Evolutionary conservation across 495 filamentous ascomycete genomes (phyloP).

Genomic region (Platismatia glauca): DNA sequence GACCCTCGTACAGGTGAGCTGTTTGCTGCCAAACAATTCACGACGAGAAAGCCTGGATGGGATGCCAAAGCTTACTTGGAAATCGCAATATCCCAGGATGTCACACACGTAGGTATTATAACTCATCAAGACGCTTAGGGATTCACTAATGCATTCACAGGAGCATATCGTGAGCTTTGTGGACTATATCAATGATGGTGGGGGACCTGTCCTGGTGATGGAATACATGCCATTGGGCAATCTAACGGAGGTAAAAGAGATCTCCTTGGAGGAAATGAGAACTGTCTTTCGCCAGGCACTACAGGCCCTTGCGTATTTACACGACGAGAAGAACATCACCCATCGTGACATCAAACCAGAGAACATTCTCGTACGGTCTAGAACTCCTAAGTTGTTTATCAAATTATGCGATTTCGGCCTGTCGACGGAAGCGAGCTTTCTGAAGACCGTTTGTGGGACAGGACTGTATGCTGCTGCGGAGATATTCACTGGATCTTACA

Average conservation of each 20-base stretch:
- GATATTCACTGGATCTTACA: neutral
- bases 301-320: constrained; percentile 3
- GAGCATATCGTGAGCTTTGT: constrained; percentile 7
- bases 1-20: neutral
- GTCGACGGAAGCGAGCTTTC: neutral
- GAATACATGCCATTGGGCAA: constrained; percentile 8
- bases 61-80: neutral
- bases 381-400: constrained; percentile 4
- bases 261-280: neutral
- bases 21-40: neutral
- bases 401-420: constrained; percentile 2
- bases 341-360: constrained; percentile 9
- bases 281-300: constrained; percentile 4
- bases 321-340: neutral
- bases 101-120: neutral
- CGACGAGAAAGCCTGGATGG: neutral
- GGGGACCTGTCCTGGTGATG: constrained; percentile 4
- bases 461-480: neutral
- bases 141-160: neutral
- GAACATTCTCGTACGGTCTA: constrained; percentile 6
- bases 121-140: neutral
- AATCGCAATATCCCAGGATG: neutral
- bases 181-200: constrained; percentile 4
- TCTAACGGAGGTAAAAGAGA: neutral
- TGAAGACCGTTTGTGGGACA: neutral